These are phyloP conservation scores for Venturia aucupariae DNA, from an alignment of 2,329 filamentous ascomycete genomes.

Conservation along the genomic window DNA sequence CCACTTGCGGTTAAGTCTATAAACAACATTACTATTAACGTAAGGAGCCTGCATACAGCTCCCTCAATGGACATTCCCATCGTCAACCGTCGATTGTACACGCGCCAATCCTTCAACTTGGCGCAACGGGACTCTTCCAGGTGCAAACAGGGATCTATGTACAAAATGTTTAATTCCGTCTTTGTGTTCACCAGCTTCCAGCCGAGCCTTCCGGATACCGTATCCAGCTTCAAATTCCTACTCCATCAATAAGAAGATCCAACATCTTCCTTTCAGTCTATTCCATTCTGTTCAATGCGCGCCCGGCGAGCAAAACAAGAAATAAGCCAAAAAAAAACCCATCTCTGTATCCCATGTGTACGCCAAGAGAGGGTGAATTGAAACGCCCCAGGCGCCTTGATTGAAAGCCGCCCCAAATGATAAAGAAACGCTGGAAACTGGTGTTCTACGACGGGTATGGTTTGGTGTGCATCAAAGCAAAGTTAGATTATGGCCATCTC, in stretches of 20 bases:
- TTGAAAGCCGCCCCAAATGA: neutral
- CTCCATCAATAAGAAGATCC: neutral
- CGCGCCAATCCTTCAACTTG: neutral
- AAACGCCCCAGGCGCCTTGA: neutral
- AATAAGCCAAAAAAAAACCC: neutral
- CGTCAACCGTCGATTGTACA: neutral
- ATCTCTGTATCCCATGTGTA: neutral
- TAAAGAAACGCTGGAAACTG: neutral
- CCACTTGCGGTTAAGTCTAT: neutral
- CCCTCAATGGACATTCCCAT: neutral
- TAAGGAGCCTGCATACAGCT: neutral
- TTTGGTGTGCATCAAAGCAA: neutral
- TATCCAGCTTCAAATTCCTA: neutral
- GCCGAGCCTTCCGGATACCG: neutral
- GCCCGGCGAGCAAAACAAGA: neutral
- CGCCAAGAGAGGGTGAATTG: neutral
- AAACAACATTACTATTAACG: conserved; percentile 3
- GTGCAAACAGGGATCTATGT: conserved; percentile 2
- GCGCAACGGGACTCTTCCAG: neutral
- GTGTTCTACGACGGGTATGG: neutral
- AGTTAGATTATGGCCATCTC: neutral
- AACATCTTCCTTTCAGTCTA: neutral
- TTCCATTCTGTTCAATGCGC: neutral
- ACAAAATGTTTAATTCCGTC: neutral
- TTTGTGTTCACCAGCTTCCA: neutral